Evolutionary conservation across 345 rosid genomes (phyloP), one percentile per base, ranked within the genome.

Genomic region (Mercurialis annua): DNA sequence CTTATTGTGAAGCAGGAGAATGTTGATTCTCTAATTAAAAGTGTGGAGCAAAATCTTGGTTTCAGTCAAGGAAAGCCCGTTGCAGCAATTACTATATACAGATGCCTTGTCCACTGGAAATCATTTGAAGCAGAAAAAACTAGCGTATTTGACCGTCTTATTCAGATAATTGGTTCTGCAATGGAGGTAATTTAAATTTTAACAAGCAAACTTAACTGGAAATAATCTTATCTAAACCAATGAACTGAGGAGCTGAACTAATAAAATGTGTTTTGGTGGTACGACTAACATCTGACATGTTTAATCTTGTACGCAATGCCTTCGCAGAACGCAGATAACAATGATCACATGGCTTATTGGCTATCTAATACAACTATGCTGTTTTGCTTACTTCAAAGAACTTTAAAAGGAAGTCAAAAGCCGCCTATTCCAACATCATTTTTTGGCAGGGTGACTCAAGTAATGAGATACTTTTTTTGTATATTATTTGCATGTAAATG

Each of bases 51-150:
- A 60, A 86, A 87, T 73, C 74, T 92, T 60, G 97, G 96, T 44
- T 88, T 85, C 74, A 85, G 90, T 75, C 83, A 85, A 15, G 98
- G 85, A 69, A 90, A 92, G 71, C 91, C 99, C 57, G 71, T 90
- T 69, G 99, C 97, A 47, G 99, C 98, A 64, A 83, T 95, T 81
- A 90, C 99, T 50, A 90, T 90, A 76, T 95, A 95, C 71, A 95
- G 83, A 77, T 92, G 97, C 79, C 99, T 92, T 70, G 85, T 88
- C 67, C 88, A 92, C 51, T 95, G 99, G 99, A 95, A 85, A 76
- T 95, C 90, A 67, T 95, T 92, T 78, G 99, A 92, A 78, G 97
- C 97, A 7, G 98, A 92, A 74, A 91, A 81, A 73, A 90, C 99
- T 53, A 95, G 80, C 74, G 92, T 89, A 46, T 95, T 95, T 87